These are phyloP conservation scores for Xeromyces bisporus DNA, from an alignment of 495 filamentous ascomycete species.

Conservation along the genomic window DNA sequence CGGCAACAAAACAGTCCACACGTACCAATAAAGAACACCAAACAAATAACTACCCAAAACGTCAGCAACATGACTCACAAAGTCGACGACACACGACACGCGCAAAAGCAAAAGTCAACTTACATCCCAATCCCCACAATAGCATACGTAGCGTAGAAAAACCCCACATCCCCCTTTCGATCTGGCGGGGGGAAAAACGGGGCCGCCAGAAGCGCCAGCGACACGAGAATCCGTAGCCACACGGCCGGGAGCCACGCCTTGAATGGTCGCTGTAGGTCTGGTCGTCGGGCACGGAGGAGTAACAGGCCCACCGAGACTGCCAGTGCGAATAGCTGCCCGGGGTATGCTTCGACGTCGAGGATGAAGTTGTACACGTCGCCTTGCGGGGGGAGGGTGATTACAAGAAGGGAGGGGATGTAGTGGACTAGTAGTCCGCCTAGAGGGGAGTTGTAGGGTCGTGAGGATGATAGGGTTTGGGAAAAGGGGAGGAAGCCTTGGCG, in stretches of 20 bases:
- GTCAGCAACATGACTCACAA: too few species aligned
- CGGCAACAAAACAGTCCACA: slow-evolving; percentile 50
- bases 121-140: slow-evolving; percentile 53
- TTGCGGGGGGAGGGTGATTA: slow-evolving; percentile 46
- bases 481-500: slow-evolving; percentile 56
- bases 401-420: slow-evolving; percentile 47
- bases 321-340: slow-evolving; percentile 42
- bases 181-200: slow-evolving; percentile 31
- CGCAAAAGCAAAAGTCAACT: slow-evolving; percentile 15
- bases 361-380: slow-evolving; percentile 60
- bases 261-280: slow-evolving; percentile 48
- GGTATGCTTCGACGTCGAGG: slow-evolving; percentile 55
- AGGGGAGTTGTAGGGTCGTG: slow-evolving; percentile 49
- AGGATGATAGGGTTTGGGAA: slow-evolving; percentile 41
- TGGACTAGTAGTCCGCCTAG: slow-evolving; percentile 50
- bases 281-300: slow-evolving; percentile 41
- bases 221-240: slow-evolving; percentile 21
- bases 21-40: slow-evolving; percentile 50
- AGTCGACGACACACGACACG: too few species aligned
- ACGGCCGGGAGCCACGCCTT: slow-evolving; percentile 41
- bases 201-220: slow-evolving; percentile 15
- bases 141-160: slow-evolving; percentile 59
- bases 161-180: slow-evolving; percentile 33
- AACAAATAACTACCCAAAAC: slow-evolving; percentile 36
- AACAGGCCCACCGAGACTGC: slow-evolving; percentile 43